Base-by-base conservation (phyloP, 2,329 filamentous ascomycete species). In the Penicillium sp. region DNA sequence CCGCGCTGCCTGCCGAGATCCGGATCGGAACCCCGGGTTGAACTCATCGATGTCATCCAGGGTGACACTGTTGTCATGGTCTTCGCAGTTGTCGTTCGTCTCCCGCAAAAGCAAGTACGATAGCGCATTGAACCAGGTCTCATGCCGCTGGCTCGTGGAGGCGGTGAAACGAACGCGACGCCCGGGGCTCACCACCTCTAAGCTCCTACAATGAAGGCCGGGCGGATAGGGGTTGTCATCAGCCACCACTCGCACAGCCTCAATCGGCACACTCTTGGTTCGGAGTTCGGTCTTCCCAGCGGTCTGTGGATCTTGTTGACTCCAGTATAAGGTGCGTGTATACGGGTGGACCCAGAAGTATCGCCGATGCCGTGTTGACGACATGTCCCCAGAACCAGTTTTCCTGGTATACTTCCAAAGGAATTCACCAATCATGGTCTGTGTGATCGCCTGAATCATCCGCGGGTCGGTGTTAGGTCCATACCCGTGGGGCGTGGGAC, bases 311-410 rank as follows among this genome's bases (percentile, higher is more conserved):
- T 96, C 89, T 37, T 82, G 76, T 50, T 94, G 85, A 60, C 89
- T 94, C 92, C 92, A 98, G 73, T 96, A 96, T 53, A 98, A 66
- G 4, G 90, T 95, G 33, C 89, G 79, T 2, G 90, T 98, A 66
- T 96, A 98, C 0, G 92, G 92, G 60, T 98, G 92, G 14, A 98
- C 86, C 92, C 92, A 98, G 75, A 98, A 98, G 73, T 95, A 98
- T 20, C 92, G 82, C 45, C 86, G 80, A 65, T 98, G 92, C 35
- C 92, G 79, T 39, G 89, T 94, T 52, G 82, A 84, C 11, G 89
- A 96, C 66, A 94, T 80, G 47, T 88, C 85, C 37, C 81, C 84
- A 15, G 90, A 82, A n/a, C 88, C 89, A 42, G 89, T 76, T 69
- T 92, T 95, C 55, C 92, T 84, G 0, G 92, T 98, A 66, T 98